These are phyloP conservation scores for Pisolithus microcarpus DNA, from an alignment of 768 basidiomycete genomes.

Conservation along the genomic window DNA sequence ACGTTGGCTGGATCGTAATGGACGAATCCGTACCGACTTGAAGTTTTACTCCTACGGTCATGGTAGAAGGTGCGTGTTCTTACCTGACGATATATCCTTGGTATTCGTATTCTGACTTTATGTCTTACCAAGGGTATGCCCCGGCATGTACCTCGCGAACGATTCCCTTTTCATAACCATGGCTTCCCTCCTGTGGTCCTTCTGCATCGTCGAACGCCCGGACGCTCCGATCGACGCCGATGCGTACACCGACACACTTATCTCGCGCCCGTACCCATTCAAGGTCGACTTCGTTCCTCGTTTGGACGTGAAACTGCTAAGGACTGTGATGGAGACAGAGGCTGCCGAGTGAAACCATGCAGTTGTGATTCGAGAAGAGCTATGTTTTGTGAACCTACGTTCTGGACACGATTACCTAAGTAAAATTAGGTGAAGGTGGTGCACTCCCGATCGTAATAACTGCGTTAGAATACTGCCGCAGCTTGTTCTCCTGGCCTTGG, in stretches of 20 bases:
- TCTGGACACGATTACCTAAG: background rate
- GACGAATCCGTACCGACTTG: background rate
- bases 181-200: slow-evolving; percentile 54
- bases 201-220: slow-evolving; percentile 17
- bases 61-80: background rate
- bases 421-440: no score
- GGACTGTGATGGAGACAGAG: slow-evolving; percentile 2
- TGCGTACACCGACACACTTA: slow-evolving; percentile 52
- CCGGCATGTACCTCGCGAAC: slow-evolving; percentile 43
- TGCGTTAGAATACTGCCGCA: no score
- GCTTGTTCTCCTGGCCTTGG: no score
- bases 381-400: background rate
- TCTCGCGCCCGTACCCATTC: slow-evolving; percentile 53
- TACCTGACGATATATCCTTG: no score
- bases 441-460: no score
- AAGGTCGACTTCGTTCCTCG: slow-evolving; percentile 46
- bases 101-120: background rate
- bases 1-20: background rate
- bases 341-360: no score
- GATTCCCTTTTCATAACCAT: slow-evolving; percentile 53
- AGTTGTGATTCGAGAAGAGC: background rate
- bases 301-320: slow-evolving; percentile 4
- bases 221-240: slow-evolving; percentile 47
- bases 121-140: slow-evolving; percentile 39
- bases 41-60: background rate